Evolutionary conservation across 139 green algal genomes (phyloP), one percentile per base, ranked within the genome.

Genomic region (Chlorella sorokiniana): DNA sequence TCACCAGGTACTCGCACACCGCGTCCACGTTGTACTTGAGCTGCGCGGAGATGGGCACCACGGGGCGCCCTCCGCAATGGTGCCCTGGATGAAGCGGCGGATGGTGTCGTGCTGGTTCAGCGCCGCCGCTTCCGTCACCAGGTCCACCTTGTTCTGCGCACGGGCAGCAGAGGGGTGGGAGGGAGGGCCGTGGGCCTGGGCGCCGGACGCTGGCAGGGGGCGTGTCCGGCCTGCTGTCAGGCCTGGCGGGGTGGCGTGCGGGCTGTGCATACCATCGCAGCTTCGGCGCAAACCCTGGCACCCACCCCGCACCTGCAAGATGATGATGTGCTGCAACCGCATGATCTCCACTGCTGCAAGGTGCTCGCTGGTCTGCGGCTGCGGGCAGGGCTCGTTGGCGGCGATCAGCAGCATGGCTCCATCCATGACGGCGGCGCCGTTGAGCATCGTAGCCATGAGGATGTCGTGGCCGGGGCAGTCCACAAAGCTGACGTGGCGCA

Each of bases 401-500:
- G 97, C 97, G 44, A 99, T 97, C 6, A 99, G 92, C 67, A 99
- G 94, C 82, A 99, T 88, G 20, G 97, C 97, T 65, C 97, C 97
- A 76, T 99, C 97, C 97, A 99, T 99, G 67, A 99, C 98, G 8
- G 97, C 97, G 16, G 97, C 97, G 35, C 97, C 97, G 91, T 99
- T 99, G 31, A 99, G 93, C 97, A 99, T 99, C 82, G 97, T 99
- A 20, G 97, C 97, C 97, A 99, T 99, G 63, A 99, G 95, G 95
- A 99, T 99, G 90, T 99, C 97, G 92, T 99, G 97, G 20, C 96
- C 84, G 40, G 97, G 97, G 89, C 97, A 99, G 83, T 99, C 97
- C 37, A 99, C 97, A 83, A 99, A 99, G 1, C 94, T 98, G 7
- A 99, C 96, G 82, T 99, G 97, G 52, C 97, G 89, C 56, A 97